These are phyloP conservation scores for Solanum verrucosum DNA, from an alignment of 257 asterid genomes.

Conservation along the genomic window DNA sequence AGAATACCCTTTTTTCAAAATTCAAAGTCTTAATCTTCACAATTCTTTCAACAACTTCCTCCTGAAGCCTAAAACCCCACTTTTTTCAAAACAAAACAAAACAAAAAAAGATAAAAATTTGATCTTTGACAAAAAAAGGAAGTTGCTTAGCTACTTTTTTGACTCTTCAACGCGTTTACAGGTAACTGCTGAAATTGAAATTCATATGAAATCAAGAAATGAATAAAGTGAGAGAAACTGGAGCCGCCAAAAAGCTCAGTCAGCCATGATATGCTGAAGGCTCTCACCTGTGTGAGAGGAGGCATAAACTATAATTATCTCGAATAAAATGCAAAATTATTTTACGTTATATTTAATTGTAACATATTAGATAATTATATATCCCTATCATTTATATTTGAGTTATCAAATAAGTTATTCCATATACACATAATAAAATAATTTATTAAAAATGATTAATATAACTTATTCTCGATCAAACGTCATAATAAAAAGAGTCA, in stretches of 20 bases:
- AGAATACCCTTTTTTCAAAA: neutral
- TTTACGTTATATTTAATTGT: no score
- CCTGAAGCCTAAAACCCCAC: neutral
- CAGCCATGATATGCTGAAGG: neutral
- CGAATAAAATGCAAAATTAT: no score
- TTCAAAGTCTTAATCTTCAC: neutral
- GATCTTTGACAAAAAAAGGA: neutral
- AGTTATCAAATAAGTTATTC: no score
- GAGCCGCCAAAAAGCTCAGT: neutral
- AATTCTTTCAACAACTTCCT: neutral
- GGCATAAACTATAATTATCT: neutral
- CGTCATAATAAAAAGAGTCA: neutral
- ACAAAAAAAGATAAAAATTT: neutral
- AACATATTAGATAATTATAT: no score
- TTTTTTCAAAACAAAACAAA: neutral
- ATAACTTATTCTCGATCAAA: no score
- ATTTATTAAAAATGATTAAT: no score
- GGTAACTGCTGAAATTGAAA: neutral
- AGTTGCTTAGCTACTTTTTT: neutral
- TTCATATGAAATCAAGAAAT: neutral
- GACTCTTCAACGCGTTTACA: neutral
- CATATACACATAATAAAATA: no score
- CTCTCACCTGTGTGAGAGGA: neutral
- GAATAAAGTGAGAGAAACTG: neutral
- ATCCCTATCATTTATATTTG: accelerated